Conservation (phyloP, 2,329 filamentous ascomycete genomes). For the Dothidotthia symphoricarpi region DNA sequence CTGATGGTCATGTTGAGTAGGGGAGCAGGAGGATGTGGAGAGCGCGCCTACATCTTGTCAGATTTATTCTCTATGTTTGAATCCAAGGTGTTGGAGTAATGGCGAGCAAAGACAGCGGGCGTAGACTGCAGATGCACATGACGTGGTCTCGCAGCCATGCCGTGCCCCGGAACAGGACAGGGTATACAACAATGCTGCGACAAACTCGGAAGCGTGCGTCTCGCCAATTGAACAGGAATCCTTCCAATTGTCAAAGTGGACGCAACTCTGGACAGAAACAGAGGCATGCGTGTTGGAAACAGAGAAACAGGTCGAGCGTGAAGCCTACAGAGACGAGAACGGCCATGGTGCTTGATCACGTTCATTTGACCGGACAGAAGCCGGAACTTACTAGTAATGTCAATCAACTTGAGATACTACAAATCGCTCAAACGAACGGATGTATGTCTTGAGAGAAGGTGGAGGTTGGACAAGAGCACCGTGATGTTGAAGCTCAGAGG, state of each 20-base stretch:
- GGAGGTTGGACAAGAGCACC: slow-evolving; percentile 8
- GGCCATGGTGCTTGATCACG: neutral
- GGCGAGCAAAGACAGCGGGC: neutral
- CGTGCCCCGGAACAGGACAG: no score
- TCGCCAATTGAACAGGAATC: no score
- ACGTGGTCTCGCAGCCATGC: no score
- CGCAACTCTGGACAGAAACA: no score
- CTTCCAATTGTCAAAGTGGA: no score
- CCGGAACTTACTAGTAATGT: slow-evolving; percentile 5
- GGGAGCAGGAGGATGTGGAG: neutral
- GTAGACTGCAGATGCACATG: slow-evolving; percentile 1
- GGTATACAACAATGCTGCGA: no score
- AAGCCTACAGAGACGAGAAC: neutral
- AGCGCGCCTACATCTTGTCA: slow-evolving; percentile 11
- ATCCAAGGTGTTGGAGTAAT: neutral
- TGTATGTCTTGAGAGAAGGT: slow-evolving; percentile 4
- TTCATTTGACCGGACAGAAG: slow-evolving; percentile 1
- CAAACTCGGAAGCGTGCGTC: no score
- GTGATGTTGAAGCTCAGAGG: slow-evolving; percentile 9
- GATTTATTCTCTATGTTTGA: neutral
- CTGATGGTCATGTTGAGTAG: slow-evolving; percentile 62
- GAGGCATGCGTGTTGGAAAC: no score
- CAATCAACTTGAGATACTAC: no score
- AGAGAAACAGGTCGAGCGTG: neutral
- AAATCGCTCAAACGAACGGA: no score